A percentile compares a stretch with the other conserved stretches of the same genome.
Evolutionary conservation across 345 rosid genomes (phyloP).

Genomic region (Salix arbutifolia): DNA sequence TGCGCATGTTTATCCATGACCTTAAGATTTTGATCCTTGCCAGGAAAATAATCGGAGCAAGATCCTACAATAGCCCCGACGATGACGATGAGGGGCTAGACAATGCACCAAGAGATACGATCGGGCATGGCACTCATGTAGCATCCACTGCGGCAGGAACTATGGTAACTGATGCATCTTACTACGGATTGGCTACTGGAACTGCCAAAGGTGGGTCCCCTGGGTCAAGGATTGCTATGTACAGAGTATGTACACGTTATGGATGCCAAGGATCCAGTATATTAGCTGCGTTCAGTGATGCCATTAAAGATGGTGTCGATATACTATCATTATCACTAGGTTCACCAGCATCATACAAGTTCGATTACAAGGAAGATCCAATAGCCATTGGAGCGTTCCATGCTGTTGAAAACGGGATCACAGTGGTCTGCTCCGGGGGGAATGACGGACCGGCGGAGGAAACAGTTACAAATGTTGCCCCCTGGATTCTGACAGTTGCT

Average conservation of each 20-base stretch:
- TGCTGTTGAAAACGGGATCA: slow-evolving; percentile 62
- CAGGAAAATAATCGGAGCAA: slow-evolving; percentile 86
- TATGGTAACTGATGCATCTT: slow-evolving; percentile 55
- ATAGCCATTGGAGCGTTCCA: slow-evolving; percentile 83
- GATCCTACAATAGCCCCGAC: slow-evolving; percentile 41
- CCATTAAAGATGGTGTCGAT: slow-evolving; percentile 67
- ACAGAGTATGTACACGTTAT: slow-evolving; percentile 44
- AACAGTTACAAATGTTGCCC: slow-evolving; percentile 60
- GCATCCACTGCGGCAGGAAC: slow-evolving; percentile 75
- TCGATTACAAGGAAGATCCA: slow-evolving; percentile 44
- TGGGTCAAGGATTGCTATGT: slow-evolving; percentile 62
- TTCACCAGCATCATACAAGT: slow-evolving; percentile 12
- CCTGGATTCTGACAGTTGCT: slow-evolving; percentile 84
- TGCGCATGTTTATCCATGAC: slow-evolving; percentile 64
- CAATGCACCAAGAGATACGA: slow-evolving; percentile 52
- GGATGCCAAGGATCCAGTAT: slow-evolving; percentile 68
- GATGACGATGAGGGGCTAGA: slow-evolving; percentile 18
- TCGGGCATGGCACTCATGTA: slow-evolving; percentile 81
- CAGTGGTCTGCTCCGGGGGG: slow-evolving; percentile 82
- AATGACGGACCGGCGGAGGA: slow-evolving; percentile 57
- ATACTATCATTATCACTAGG: slow-evolving; percentile 73
- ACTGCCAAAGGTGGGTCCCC: slow-evolving; percentile 76
- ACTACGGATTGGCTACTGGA: slow-evolving; percentile 65
- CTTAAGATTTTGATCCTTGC: slow-evolving; percentile 26
- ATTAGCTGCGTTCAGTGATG: slow-evolving; percentile 75